Base-by-base conservation (phyloP, 345 rosid genomes). In the Hibiscus syriacus region DNA sequence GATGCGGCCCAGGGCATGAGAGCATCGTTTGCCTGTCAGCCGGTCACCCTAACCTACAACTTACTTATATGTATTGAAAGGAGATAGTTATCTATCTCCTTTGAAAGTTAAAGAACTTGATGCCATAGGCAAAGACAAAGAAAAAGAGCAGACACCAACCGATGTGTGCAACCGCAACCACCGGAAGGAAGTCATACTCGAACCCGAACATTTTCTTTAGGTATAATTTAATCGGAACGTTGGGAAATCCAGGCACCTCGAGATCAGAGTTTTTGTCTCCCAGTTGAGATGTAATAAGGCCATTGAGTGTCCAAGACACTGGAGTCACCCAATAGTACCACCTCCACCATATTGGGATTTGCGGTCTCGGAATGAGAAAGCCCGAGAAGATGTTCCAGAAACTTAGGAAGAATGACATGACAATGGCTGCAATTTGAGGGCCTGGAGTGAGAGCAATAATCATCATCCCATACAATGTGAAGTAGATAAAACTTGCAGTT, bases 331-430 rank as follows among this genome's bases (percentile, higher is more conserved):
- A 91, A 71, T 88, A 85, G 72, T 87, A 86, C 97, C 98, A 89
- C 74, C 93, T 87, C 92, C 96, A 92, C 98, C 96, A 92, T 14
- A 83, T 50, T 0, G 93, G 98, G 32, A 92, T 80, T 83, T 67
- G 85, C 80, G 72, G 61, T 70, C 98, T 85, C 2, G 96, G 79
- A 25, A 92, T 61, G 63, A 89, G 77, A 66, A 89, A 92, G 55
- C 96, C 96, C 2, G 90, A 80, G 79, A 92, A 92, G 69, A 92
- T 79, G 81, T 89, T 92, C 98, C 98, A 89, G 29, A 89, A 80
- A 68, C 85, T 80, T 55, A 86, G 73, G 89, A 87, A 87, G 87
- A 92, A 92, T 23, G 89, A 74, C 94, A 84, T 84, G 76, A 58
- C 71, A 69, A 92, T 80, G 56, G 92, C 83, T 1, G 88, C 91